Conservation (phyloP, 352 stramenopile species). For the Phytophthora sojae region DNA sequence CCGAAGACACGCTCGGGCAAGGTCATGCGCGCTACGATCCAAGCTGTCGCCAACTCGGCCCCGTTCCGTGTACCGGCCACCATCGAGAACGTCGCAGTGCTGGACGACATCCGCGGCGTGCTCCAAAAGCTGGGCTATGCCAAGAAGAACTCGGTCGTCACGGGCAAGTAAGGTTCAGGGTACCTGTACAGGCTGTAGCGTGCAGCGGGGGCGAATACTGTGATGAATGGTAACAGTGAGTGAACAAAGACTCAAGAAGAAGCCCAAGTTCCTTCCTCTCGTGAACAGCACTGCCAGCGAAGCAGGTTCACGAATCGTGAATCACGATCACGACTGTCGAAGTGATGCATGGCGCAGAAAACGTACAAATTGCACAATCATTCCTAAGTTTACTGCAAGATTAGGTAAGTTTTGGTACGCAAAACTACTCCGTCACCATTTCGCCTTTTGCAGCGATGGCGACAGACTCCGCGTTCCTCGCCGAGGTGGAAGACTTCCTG, state of each 20-base stretch:
- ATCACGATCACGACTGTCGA: too few relatives aligned
- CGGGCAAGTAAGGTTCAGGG: constrained; percentile 29
- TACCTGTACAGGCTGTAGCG: neutral
- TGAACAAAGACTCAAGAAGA: constrained; percentile 2
- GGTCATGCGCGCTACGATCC: constrained; percentile 63
- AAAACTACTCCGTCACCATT: neutral
- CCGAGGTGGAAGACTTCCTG: constrained; percentile 29
- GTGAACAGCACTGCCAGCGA: neutral
- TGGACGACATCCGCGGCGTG: constrained; percentile 45
- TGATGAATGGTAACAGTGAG: constrained; percentile 5
- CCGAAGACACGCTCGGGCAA: constrained; percentile 66
- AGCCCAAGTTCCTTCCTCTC: neutral
- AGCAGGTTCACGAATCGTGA: too few relatives aligned
- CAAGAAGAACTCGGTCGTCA: constrained; percentile 42
- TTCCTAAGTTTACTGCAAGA: constrained; percentile 1
- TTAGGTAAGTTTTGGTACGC: too few relatives aligned
- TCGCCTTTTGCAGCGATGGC: constrained; percentile 9
- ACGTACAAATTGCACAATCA: constrained; percentile 13
- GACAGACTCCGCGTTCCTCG: constrained; percentile 20
- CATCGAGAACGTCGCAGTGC: constrained; percentile 57
- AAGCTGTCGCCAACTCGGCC: constrained; percentile 52
- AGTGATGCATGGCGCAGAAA: too few relatives aligned
- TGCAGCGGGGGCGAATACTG: neutral
- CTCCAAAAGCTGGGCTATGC: constrained; percentile 57
- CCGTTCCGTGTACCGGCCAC: constrained; percentile 56